Percentiles rank a stretch among this genome's conserved stretches.
These are phyloP conservation scores for Dichotomocladium elegans DNA, from an alignment of 371 early-diverging fungal species.

Conservation along the genomic window DNA sequence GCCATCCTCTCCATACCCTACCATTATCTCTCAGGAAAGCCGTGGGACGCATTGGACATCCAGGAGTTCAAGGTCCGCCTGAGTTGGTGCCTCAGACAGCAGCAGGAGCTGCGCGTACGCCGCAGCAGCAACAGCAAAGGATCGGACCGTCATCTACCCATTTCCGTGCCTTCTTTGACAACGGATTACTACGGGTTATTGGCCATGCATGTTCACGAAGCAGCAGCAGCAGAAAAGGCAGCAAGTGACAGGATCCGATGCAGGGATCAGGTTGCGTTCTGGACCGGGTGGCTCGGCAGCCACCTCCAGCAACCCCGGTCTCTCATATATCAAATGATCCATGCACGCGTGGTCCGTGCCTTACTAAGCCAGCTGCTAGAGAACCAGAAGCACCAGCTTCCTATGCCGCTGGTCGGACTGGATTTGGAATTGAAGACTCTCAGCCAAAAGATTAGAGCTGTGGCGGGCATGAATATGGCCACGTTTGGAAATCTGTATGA, in stretches of 20 bases:
- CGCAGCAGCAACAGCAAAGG: not conserved
- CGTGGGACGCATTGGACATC: conserved; percentile 33
- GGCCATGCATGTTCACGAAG: not conserved
- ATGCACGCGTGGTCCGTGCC: conserved; percentile 19
- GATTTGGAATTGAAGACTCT: conserved; percentile 20
- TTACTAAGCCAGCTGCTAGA: conserved; percentile 2
- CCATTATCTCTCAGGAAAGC: conserved; percentile 45
- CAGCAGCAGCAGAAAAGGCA: not conserved
- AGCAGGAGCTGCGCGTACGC: not conserved
- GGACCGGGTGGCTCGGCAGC: conserved; percentile 28
- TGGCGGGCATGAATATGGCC: conserved; percentile 26
- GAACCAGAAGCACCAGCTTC: not conserved
- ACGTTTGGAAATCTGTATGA: conserved; percentile 26
- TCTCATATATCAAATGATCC: conserved; percentile 24
- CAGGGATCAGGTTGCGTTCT: too few species aligned
- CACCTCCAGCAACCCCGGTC: conserved; percentile 24
- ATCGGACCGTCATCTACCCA: not conserved
- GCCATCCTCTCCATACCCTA: conserved; percentile 62
- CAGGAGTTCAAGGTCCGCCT: conserved; percentile 25
- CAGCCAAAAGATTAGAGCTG: conserved; percentile 19
- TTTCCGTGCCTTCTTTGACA: too few species aligned
- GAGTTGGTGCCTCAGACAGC: not conserved
- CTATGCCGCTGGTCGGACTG: conserved; percentile 10
- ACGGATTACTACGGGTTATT: not conserved
- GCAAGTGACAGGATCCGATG: too few species aligned